Conservation (phyloP, 2,329 filamentous ascomycete species). For the Pleomassaria siparia region DNA sequence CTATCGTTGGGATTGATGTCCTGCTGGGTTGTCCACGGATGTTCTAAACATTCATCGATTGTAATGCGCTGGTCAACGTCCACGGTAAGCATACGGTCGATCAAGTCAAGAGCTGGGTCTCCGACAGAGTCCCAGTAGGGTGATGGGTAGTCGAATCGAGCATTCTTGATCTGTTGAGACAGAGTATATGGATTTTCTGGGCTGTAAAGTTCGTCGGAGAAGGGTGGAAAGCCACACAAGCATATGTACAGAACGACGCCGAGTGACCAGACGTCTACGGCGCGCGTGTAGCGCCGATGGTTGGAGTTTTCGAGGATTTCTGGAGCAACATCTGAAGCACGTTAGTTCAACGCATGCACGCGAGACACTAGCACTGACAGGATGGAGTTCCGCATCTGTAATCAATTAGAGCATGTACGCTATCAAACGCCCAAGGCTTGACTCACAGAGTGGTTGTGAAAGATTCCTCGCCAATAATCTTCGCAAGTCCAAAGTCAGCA, state of each 20-base stretch:
- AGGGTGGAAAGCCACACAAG: conserved; percentile 93
- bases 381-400: conserved; percentile 82
- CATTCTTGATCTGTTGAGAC: conserved; percentile 85
- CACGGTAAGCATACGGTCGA: conserved; percentile 91
- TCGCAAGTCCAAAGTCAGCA: conserved; percentile 94
- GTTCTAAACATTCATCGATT: conserved; percentile 85
- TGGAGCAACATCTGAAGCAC: conserved; percentile 73
- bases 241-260: conserved; percentile 99
- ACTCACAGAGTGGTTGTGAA: conserved; percentile 86
- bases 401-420: conserved; percentile 21
- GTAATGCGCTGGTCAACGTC: conserved; percentile 81
- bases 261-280: conserved; percentile 94
- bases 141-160: conserved; percentile 89
- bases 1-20: conserved; percentile 70
- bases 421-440: not conserved
- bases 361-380: conserved; percentile 51
- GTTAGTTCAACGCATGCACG: conserved; percentile 16
- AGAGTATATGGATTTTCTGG: conserved; percentile 81
- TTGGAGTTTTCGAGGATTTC: conserved; percentile 85
- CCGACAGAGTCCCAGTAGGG: conserved; percentile 93
- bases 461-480: conserved; percentile 97
- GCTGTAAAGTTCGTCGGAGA: conserved; percentile 88
- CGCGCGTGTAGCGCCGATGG: conserved; percentile 86
- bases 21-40: conserved; percentile 78
- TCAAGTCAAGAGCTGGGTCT: conserved; percentile 86